Evolutionary conservation across 1,284 basidiomycete genomes (phyloP).

Genomic region (Sanguinoderma infundibulare): DNA sequence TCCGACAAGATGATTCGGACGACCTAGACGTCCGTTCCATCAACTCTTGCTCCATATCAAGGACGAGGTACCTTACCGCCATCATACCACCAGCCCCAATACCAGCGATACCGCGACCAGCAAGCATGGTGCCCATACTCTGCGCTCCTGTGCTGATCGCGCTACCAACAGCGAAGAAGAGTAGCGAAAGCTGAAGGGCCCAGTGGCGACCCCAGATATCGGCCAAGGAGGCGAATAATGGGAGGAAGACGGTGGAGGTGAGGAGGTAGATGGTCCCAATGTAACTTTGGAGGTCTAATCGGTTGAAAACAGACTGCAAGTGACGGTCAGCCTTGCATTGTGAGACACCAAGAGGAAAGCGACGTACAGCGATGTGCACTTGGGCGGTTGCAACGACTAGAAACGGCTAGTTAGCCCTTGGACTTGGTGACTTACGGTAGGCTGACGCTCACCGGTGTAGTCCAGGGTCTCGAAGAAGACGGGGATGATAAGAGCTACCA

Average conservation of each 20-base stretch:
- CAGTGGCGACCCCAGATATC: conserved; percentile 54
- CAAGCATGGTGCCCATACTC: conserved; percentile 48
- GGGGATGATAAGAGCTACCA: conserved; percentile 32
- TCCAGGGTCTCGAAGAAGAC: conserved; percentile 40
- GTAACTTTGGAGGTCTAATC: conserved; percentile 48
- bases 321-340: background rate
- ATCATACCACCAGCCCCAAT: conserved; percentile 52
- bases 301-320: conserved; percentile 47
- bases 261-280: conserved; percentile 50
- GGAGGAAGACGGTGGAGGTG: conserved; percentile 54
- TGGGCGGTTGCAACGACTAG: conserved; percentile 60
- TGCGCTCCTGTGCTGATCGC: conserved; percentile 49
- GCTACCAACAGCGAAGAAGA: conserved; percentile 51
- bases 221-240: conserved; percentile 52
- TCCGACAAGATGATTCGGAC: conserved; percentile 51
- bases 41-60: background rate
- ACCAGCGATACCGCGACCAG: conserved; percentile 49
- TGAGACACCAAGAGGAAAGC: background rate
- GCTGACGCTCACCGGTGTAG: conserved; percentile 44
- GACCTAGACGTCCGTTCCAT: conserved; percentile 33
- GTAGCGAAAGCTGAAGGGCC: conserved; percentile 47
- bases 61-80: conserved; percentile 37
- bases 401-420: background rate
- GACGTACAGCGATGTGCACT: conserved; percentile 48
- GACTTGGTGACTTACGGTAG: background rate